A percentile compares a stretch with the other conserved stretches of the same genome.
phyloP scores from a whole-genome alignment of 2,329 filamentous ascomycete genomes.

The Lojkania enalia region DNA sequence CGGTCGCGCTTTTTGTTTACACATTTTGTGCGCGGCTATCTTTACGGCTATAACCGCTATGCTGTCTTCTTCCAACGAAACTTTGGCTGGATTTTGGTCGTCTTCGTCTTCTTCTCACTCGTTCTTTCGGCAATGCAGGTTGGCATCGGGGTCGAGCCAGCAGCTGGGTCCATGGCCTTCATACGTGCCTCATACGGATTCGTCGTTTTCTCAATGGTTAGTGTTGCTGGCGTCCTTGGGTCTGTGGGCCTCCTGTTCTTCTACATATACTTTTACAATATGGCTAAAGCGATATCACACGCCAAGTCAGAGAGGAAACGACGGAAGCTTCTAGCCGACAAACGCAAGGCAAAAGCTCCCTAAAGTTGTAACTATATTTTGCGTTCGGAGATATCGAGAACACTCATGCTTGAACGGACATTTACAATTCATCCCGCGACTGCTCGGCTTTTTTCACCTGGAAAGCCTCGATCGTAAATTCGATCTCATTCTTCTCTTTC shows the following conservation, averaged over 20 bases:
- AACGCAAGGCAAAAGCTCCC: not conserved
- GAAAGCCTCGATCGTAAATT: constrained; percentile 38
- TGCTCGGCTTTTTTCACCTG: constrained; percentile 20
- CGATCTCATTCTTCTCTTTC: constrained; percentile 30
- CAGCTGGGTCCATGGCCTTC: constrained; percentile 29
- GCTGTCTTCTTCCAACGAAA: constrained; percentile 46
- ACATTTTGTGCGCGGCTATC: constrained; percentile 44
- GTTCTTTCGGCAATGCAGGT: constrained; percentile 46
- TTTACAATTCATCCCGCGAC: constrained; percentile 31
- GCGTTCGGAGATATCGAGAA: not conserved
- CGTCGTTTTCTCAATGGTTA: constrained; percentile 42
- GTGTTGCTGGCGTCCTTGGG: constrained; percentile 32
- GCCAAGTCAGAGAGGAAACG: constrained; percentile 44
- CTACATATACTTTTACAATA: constrained; percentile 41
- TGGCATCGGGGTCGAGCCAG: constrained; percentile 30
- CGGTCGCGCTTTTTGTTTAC: constrained; percentile 34
- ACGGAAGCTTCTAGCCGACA: constrained; percentile 18
- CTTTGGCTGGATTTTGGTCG: constrained; percentile 42
- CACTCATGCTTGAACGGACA: not conserved
- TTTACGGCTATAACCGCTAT: constrained; percentile 47
- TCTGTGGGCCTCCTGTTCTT: constrained; percentile 34
- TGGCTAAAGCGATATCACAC: constrained; percentile 40
- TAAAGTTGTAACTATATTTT: not conserved
- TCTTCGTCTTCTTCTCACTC: constrained; percentile 44
- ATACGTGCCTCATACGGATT: constrained; percentile 35